These are phyloP conservation scores for Fagopyrum esculentum DNA, from an alignment of 148 eudicot species.

Conservation along the genomic window DNA sequence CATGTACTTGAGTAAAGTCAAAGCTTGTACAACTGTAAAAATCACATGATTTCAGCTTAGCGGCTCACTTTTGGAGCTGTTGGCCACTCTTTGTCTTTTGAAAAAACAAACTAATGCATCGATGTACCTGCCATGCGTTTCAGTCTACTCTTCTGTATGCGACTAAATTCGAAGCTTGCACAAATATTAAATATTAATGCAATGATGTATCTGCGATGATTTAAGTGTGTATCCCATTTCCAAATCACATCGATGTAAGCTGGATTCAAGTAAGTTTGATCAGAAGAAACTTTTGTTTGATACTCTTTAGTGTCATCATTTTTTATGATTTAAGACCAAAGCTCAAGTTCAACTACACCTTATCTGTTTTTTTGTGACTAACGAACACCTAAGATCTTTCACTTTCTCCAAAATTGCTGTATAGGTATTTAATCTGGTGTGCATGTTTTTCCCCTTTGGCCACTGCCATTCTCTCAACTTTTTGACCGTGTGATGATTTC, in stretches of 20 bases:
- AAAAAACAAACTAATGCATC: too few relatives aligned
- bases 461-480: background rate
- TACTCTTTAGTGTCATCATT: too few relatives aligned
- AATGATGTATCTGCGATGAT: too few relatives aligned
- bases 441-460: conserved; percentile 5
- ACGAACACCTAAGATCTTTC: background rate
- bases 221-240: too few relatives aligned
- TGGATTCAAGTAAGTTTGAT: too few relatives aligned
- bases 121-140: too few relatives aligned
- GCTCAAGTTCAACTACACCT: background rate
- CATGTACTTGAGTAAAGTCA: too few relatives aligned
- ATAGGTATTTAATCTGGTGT: background rate
- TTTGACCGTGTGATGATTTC: background rate
- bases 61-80: background rate
- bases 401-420: background rate
- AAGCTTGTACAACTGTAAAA: background rate
- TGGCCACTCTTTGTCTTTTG: background rate
- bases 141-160: too few relatives aligned
- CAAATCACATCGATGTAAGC: too few relatives aligned
- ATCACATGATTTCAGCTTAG: background rate
- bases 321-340: background rate
- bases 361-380: background rate
- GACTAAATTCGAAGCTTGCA: too few relatives aligned
- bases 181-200: too few relatives aligned
- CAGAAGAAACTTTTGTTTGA: too few relatives aligned